A percentile compares a stretch with the other conserved stretches of the same genome.
Conservation (phyloP, 805 yeast species). For the Saccharomycopsis oosterbeekiorum region DNA sequence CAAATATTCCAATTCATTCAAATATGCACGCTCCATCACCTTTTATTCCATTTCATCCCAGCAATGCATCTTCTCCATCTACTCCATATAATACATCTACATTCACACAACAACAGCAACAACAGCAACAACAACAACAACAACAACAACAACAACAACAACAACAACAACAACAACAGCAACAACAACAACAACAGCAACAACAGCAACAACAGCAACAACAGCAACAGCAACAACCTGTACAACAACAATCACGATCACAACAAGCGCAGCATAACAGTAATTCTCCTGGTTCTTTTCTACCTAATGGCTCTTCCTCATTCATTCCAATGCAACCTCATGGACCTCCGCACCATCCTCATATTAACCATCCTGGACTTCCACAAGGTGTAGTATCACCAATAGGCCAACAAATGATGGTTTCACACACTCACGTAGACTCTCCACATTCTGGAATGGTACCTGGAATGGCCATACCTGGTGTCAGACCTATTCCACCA, state of each 20-base stretch:
- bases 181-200: background rate
- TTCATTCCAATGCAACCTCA: background rate
- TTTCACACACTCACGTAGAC: background rate
- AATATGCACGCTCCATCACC: background rate
- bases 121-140: background rate
- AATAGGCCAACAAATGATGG: background rate
- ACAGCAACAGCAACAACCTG: background rate
- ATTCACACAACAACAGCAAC: background rate
- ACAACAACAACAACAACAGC: background rate
- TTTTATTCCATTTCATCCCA: background rate
- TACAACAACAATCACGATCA: background rate
- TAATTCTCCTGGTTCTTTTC: background rate
- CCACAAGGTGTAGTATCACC: slow-evolving; percentile 3
- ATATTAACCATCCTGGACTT: background rate
- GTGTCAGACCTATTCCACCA: background rate
- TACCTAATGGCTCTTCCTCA: background rate
- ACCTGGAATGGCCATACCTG: background rate
- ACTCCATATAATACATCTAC: background rate
- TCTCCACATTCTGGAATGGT: background rate
- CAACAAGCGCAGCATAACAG: background rate
- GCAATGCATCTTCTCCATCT: background rate
- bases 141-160: background rate
- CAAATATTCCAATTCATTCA: background rate
- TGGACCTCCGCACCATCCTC: background rate
- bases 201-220: background rate